Base-by-base conservation (phyloP, 2,329 filamentous ascomycete species). In the Claviceps digitariae region DNA sequence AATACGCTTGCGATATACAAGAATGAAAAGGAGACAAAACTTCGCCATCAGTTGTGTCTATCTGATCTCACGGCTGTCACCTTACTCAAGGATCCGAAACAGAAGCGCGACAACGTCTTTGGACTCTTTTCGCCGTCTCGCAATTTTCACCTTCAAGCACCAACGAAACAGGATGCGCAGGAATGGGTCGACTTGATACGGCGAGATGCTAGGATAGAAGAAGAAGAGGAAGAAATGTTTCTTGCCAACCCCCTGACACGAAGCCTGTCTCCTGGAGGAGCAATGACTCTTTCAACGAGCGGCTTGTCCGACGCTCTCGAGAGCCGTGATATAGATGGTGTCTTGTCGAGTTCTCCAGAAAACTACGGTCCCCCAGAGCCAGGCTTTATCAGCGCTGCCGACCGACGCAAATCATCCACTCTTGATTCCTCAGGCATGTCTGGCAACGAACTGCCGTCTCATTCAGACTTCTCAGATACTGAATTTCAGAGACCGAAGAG, bases 1-100 rank as follows among this genome's bases (percentile, higher is more conserved):
- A 94, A 93, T 61, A 80, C 87, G 21, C 78, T 98, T 36, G 96
- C 87, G 51, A 84, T 96, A 57, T 98, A 98, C 77, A 94, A 91
- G 69, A 86, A 91, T 65, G 82, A 87, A 61, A 87, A 90, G 61
- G 90, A 96, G 71, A 87, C 86, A 61, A 90, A 90, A 67, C 79
- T 98, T 45, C 86, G 88, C 51, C 85, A 94, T 63, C 90, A 95
- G 65, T 82, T 98, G 63, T 83, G 84, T 63, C 79, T 97, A 41
- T 86, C 87, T 45, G 93, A 98, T 56, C 79, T 97, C 55, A 96
- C 90, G 3, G 90, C 93, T 8, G 88, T 95, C 46, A 87, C 90
- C 1, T 81, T 87, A 55, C 83, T 97, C 58, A 90, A 87, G 63
- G 90, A 95, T 61, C 86, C 88, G 9, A 95, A 95, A 68, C 83